Base-by-base conservation (phyloP, 805 yeast genomes). In the Wickerhamomyces alni region DNA sequence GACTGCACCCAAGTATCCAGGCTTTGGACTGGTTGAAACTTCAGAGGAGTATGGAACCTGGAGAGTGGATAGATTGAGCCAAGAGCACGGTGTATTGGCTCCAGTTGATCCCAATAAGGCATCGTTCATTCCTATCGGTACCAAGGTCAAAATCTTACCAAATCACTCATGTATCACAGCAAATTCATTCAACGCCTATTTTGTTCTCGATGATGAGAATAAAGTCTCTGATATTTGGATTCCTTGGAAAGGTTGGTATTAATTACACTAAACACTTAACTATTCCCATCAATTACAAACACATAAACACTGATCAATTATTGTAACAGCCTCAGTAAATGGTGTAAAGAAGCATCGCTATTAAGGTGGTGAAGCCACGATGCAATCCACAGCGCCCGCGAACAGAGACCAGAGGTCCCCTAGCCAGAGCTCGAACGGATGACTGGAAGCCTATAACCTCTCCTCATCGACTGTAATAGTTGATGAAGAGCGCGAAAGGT, bases 91-190 rank as follows among this genome's bases (percentile, higher is more conserved):
- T 10, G 78, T 85, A 30, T 59, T 84, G 36, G 66, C 62, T n/a
- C 80, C 85, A 3, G 41, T 40, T 42, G 18, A 36, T 29, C 32
- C 42, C 8, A 13, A 21, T 8, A 33, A 36, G 5, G 46, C 51
- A 15, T 42, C 59, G 31, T 57, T 76, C 51, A 63, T 76, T 18
- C 79, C 79, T 18, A 47, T 62, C 25, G 87, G 87, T 1, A 66
- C 77, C 1, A 69, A 71, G 42, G 68, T 82, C 9, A 61, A 62
- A 24, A 66, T 84, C 26, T 46, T 75, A 18, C 87, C 88, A 3
- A 87, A 84, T 55, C 93, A 84, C 55, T 63, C 77, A 10, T 84
- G 93, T 57, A 84, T 84, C 40, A 74, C 85, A 3, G 83, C 84
- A 34, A 77, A 78, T 8, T 65, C 77, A 13, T 79, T 67, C 52